Base-by-base conservation (phyloP, 495 filamentous ascomycete species). In the Neurospora tetraspora region DNA sequence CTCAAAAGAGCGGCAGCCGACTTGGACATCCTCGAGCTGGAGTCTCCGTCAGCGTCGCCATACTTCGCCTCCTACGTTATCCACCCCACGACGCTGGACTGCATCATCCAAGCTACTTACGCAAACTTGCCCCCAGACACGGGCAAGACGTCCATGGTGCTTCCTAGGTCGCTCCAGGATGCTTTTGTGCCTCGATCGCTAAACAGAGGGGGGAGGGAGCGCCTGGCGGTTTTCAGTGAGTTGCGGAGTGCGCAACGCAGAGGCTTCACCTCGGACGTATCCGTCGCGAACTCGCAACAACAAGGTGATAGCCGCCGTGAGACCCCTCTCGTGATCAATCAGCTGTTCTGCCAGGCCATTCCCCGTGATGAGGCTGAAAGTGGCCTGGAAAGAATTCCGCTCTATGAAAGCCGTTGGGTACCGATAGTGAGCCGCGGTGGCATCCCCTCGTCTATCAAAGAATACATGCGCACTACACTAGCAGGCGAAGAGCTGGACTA, bases 91-190 rank as follows among this genome's bases (percentile, higher is more conserved):
- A 39, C 39, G 39, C 39, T 39, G 10, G 39, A 39, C 39, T 39
- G 39, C 39, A 39, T 39, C 39, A 39, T 39, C 39, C 39, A 39
- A 47, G 59, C 76, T 8, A 42, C 73, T 11, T 77, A 77, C 11
- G 71, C 73, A 3, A 73, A 71, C 42, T 74, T 80, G 47, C 72
- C 77, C 59, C 75, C 78, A 18, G 73, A 74, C 4, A 70, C 69
- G 42, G 71, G 74, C 42, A 69, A 74, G 43, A 76, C 75, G 68
- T 73, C 77, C n/a, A 78, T 76, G 12, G 68, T 76, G 1, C 42
- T 79, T n/a, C 76, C 80, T 9, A 74, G 78, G 45, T 80, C 77
- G n/a, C 78, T 81, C 36, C 73, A 76, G 34, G 39, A 72, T 37
- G 77, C 80, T 39, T 77, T 74, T 12, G 39, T 80, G 36, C 75